Base-by-base conservation (phyloP, 2,329 filamentous ascomycete species). In the Hymenoscyphus fraxineus region DNA sequence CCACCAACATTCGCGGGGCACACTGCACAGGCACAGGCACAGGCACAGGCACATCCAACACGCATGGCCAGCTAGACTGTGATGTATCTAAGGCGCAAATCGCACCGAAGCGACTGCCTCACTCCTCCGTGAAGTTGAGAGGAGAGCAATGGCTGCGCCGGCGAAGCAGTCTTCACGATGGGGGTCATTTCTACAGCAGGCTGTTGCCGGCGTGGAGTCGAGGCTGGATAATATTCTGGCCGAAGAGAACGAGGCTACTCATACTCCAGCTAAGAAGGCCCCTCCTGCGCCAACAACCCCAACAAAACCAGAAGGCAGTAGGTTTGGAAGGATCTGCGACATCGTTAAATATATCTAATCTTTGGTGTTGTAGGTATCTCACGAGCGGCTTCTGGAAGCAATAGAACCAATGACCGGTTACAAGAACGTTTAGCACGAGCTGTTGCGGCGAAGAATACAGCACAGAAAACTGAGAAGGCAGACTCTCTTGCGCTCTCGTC, bases 181-280 rank as follows among this genome's bases (percentile, higher is more conserved):
- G 90, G 90, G 89, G 57, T 87, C 87, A 39, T 89, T 97, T 75
- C 83, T 97, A 66, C 91, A 93, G 69, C 92, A 94, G 77, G 93
- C 94, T 68, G 92, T 98, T 66, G 93, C 93, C 62, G 93, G 93
- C 66, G 90, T 99, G 64, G 95, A 99, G 79, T 96, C 93, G 65
- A 88, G 91, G 55, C 85, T 99, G 65, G 95, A 99, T 77, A 93
- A 86, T 59, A 96, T 99, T 65, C 84, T 99, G 66, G 88, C 92
- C 62, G 93, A 97, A 70, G 88, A 91, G 63, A 87, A 89, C 55
- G 85, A 85, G 58, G 76, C 61, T 38, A 58, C 67, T 27, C 2
- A 2, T 77, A 39, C 77, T 78, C 60, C 80, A 78, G 60, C 78
- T 76, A 75, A 75, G 63, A 79, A 77, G 64, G 70, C 76, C 39